Percentiles rank a stretch among this genome's conserved stretches.
Evolutionary conservation across 208 protist genomes (phyloP).

Genomic region (Blechomonas ayalai): DNA sequence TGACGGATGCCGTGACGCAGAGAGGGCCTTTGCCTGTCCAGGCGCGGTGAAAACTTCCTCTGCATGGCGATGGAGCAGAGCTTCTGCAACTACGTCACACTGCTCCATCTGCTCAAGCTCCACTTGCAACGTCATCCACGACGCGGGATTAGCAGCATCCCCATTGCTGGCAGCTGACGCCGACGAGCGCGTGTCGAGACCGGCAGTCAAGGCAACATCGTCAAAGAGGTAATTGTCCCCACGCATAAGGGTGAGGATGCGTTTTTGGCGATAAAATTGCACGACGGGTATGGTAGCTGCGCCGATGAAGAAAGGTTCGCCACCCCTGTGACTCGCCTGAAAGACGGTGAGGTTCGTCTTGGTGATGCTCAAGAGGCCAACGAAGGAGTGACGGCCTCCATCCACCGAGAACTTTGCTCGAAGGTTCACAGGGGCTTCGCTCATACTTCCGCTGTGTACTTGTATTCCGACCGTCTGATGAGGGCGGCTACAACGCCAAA

Average conservation of each 20-base stretch:
- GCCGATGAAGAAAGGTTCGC: constrained; percentile 54
- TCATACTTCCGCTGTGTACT: too few relatives aligned
- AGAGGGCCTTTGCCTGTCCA: constrained; percentile 1
- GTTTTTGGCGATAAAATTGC: constrained; percentile 45
- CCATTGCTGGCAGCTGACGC: background rate
- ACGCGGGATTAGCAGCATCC: constrained; percentile 21
- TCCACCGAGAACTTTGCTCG: constrained; percentile 40
- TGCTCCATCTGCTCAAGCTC: constrained; percentile 20
- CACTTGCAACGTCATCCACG: constrained; percentile 48
- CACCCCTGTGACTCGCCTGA: constrained; percentile 21
- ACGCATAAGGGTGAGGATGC: constrained; percentile 34
- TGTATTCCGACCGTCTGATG: too few relatives aligned
- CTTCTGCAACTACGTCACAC: constrained; percentile 36
- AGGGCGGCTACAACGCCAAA: too few relatives aligned
- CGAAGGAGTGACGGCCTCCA: constrained; percentile 25
- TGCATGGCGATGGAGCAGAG: constrained; percentile 35
- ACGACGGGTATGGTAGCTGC: constrained; percentile 57
- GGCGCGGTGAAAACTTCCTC: constrained; percentile 23
- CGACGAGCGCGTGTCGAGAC: constrained; percentile 5
- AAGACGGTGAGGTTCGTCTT: constrained; percentile 53
- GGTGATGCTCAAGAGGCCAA: constrained; percentile 42
- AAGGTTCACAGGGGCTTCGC: constrained; percentile 24
- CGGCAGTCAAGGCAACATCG: constrained; percentile 39
- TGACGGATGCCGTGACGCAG: background rate
- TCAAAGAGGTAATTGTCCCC: constrained; percentile 52